A percentile compares a stretch with the other conserved stretches of the same genome.
Evolutionary conservation across 345 rosid genomes (phyloP).

Genomic region (Eucalyptus cladocalyx): DNA sequence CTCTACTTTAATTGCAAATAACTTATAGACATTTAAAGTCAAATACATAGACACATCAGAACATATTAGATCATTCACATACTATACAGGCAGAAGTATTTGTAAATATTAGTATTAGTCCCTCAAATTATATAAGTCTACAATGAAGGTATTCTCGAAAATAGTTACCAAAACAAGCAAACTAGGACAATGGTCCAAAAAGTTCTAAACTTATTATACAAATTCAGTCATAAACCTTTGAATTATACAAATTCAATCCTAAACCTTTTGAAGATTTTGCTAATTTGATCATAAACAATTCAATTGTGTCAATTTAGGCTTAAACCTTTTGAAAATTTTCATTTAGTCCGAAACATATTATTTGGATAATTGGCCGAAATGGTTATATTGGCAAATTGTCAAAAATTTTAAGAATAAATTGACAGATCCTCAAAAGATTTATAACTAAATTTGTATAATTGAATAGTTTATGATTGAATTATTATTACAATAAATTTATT

Average conservation of each 20-base stretch:
- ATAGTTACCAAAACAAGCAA: background rate
- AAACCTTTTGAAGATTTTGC: too few species aligned
- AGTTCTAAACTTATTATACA: too few species aligned
- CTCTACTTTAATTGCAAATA: background rate
- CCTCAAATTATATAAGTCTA: background rate
- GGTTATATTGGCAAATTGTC: fast-evolving
- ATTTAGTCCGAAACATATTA: fast-evolving
- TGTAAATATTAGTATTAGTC: background rate
- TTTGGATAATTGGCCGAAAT: too few species aligned
- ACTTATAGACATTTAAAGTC: background rate
- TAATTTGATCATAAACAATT: too few species aligned
- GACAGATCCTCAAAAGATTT: fast-evolving
- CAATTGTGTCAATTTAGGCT: fast-evolving
- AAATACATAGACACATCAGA: background rate
- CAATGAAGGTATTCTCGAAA: background rate
- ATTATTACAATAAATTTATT: fast-evolving
- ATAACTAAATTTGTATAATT: too few species aligned
- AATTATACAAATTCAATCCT: fast-evolving
- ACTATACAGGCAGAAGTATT: background rate
- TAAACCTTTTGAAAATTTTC: too few species aligned
- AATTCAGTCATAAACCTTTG: too few species aligned
- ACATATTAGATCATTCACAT: background rate
- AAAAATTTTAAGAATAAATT: too few species aligned
- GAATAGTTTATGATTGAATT: too few species aligned
- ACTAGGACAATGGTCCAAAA: background rate